Conservation (phyloP, 2,329 filamentous ascomycete genomes). For the Hypoxylon sp. region DNA sequence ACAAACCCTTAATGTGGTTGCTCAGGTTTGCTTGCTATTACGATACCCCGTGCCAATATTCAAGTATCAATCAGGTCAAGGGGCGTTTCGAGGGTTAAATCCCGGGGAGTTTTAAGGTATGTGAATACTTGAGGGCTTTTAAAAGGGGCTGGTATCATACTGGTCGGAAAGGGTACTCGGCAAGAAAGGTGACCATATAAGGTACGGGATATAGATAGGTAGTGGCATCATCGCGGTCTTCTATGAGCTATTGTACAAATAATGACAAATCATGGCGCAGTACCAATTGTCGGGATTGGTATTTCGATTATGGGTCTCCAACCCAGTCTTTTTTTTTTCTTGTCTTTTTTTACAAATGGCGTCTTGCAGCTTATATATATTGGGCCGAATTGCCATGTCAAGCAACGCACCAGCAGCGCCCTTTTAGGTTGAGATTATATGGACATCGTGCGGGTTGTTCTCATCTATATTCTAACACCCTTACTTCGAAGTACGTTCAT, state of each 20-base stretch:
- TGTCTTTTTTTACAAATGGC: constrained; percentile 1
- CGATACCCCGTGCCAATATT: constrained; percentile 4
- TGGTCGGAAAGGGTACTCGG: too few species aligned
- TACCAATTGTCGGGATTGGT: constrained; percentile 1
- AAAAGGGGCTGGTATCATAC: not conserved
- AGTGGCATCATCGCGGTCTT: constrained; percentile 11
- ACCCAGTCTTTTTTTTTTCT: too few species aligned
- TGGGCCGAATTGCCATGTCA: too few species aligned
- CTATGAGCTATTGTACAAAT: constrained; percentile 18
- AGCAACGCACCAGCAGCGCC: too few species aligned
- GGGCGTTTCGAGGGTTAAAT: constrained; percentile 11
- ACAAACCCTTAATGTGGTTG: constrained; percentile 43
- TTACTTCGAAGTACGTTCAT: constrained; percentile 89
- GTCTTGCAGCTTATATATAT: too few species aligned
- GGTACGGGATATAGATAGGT: constrained; percentile 10
- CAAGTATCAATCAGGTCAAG: constrained; percentile 1
- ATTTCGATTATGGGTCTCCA: not conserved
- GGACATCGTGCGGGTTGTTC: constrained; percentile 5
- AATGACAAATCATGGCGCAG: constrained; percentile 9
- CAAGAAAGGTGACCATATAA: too few species aligned
- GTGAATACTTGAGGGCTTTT: too few species aligned
- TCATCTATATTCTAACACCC: constrained; percentile 75
- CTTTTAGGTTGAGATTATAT: too few species aligned
- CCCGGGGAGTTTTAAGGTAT: constrained; percentile 9
- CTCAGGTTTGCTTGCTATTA: constrained; percentile 9